These are phyloP conservation scores for Lactifluus subvellereus DNA, from an alignment of 768 basidiomycete genomes.

Conservation along the genomic window DNA sequence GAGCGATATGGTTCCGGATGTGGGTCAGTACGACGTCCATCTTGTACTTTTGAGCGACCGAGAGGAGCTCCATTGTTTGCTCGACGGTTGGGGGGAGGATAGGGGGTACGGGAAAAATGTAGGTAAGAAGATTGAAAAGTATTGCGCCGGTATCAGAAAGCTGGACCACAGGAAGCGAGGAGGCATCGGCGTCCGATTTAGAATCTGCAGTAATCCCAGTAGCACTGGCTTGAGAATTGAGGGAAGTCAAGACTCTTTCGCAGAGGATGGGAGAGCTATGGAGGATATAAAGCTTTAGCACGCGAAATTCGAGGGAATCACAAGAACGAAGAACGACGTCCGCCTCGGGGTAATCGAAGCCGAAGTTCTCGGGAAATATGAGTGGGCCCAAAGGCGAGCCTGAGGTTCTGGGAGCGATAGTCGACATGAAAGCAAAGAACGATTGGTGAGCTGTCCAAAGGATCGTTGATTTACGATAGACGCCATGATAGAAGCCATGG, in stretches of 20 bases:
- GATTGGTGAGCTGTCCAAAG: too few relatives aligned
- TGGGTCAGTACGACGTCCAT: constrained; percentile 1
- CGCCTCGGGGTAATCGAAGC: constrained; percentile 39
- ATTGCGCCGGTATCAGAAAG: background rate
- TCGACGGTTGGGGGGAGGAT: background rate
- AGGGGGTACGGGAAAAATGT: background rate
- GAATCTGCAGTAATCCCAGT: too few relatives aligned
- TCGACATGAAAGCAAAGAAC: background rate
- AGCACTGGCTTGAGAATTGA: background rate
- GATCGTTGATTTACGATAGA: too few relatives aligned
- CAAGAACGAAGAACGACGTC: constrained; percentile 40
- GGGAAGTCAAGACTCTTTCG: constrained; percentile 20
- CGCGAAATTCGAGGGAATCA: constrained; percentile 40
- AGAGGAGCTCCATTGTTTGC: constrained; percentile 9
- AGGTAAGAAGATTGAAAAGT: constrained; percentile 6
- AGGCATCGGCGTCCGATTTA: too few relatives aligned
- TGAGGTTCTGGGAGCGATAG: background rate
- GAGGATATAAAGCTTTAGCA: constrained; percentile 40
- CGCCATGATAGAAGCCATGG: too few relatives aligned
- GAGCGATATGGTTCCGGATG: background rate
- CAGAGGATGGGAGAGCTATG: constrained; percentile 39
- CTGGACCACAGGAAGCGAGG: background rate
- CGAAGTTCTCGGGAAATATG: constrained; percentile 2
- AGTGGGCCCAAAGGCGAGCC: background rate
- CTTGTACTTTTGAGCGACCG: background rate